Evolutionary conservation across 2,329 filamentous ascomycete genomes (phyloP).

Genomic region (Colletotrichum higginsianum): DNA sequence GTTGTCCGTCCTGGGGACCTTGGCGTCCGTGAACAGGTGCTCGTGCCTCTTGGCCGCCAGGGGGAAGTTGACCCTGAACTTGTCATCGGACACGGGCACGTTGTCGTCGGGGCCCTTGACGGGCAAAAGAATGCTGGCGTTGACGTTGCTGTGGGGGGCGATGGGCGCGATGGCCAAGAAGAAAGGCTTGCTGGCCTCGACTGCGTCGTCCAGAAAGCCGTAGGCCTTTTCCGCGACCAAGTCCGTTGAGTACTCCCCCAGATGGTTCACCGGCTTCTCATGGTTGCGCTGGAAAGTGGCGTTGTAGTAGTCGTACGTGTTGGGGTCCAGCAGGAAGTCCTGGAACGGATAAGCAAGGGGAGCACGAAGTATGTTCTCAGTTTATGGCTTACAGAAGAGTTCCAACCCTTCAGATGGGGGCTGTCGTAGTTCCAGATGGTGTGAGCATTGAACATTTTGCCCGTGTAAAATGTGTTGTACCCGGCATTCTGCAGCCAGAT

Average conservation of each 20-base stretch:
- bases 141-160: slow-evolving; percentile 51
- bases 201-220: slow-evolving; percentile 73
- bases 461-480: slow-evolving; percentile 68
- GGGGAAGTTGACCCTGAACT: slow-evolving; percentile 45
- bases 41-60: slow-evolving; percentile 67
- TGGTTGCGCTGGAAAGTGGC: slow-evolving; percentile 74
- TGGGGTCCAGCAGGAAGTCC: slow-evolving; percentile 73
- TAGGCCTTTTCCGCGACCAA: slow-evolving; percentile 72
- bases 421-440: slow-evolving; percentile 64
- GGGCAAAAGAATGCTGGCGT: slow-evolving; percentile 60
- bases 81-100: slow-evolving; percentile 70
- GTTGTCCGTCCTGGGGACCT: slow-evolving; percentile 73
- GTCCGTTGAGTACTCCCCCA: slow-evolving; percentile 65
- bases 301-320: slow-evolving; percentile 79
- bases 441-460: slow-evolving; percentile 70
- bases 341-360: slow-evolving; percentile 17
- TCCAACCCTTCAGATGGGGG: slow-evolving; percentile 70
- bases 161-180: slow-evolving; percentile 70
- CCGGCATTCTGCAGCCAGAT: slow-evolving; percentile 66
- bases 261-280: slow-evolving; percentile 57
- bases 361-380: fast-evolving
- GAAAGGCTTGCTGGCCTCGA: slow-evolving; percentile 67
- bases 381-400: slow-evolving; percentile 56
- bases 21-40: slow-evolving; percentile 71
- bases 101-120: slow-evolving; percentile 68